Conservation (phyloP, 2,329 filamentous ascomycete species). For the Ilyonectria mors-panacis region DNA sequence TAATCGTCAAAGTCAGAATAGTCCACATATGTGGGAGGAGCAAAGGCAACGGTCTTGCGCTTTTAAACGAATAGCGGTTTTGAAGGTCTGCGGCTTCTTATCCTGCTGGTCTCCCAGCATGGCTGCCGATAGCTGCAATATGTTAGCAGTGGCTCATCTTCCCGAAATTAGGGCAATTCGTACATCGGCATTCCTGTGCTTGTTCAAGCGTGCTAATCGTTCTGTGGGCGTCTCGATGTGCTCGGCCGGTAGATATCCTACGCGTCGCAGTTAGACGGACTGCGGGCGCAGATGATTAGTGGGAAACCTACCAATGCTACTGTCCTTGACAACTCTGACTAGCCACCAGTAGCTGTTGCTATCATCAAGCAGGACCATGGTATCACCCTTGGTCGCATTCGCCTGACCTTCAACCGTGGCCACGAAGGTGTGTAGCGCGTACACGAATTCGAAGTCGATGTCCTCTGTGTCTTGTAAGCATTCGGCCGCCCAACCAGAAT, state of each 20-base stretch:
- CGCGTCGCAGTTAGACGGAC: conserved; percentile 41
- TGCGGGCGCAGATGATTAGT: neutral
- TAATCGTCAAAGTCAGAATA: conserved; percentile 91
- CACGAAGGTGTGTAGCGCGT: conserved; percentile 97
- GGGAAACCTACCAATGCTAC: conserved; percentile 80
- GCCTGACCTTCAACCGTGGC: conserved; percentile 98
- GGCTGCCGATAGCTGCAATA: conserved; percentile 68
- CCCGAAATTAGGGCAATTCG: conserved; percentile 50
- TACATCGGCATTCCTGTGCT: conserved; percentile 98
- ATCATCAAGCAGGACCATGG: conserved; percentile 97
- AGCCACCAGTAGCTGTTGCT: conserved; percentile 99
- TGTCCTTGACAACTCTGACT: conserved; percentile 96
- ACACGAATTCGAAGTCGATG: conserved; percentile 99
- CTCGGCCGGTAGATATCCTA: conserved; percentile 95
- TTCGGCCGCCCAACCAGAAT: conserved; percentile 81
- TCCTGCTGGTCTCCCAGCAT: conserved; percentile 78
- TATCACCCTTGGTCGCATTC: conserved; percentile 98
- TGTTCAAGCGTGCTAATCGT: conserved; percentile 92
- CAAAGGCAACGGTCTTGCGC: conserved; percentile 89
- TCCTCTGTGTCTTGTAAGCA: conserved; percentile 97
- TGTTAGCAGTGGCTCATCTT: conserved; percentile 23
- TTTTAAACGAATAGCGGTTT: conserved; percentile 85
- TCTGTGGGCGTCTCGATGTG: conserved; percentile 99
- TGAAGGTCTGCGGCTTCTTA: conserved; percentile 86
- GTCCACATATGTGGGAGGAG: conserved; percentile 88